Conservation (phyloP, 139 green algal species). For the Picochlorum sp. region DNA sequence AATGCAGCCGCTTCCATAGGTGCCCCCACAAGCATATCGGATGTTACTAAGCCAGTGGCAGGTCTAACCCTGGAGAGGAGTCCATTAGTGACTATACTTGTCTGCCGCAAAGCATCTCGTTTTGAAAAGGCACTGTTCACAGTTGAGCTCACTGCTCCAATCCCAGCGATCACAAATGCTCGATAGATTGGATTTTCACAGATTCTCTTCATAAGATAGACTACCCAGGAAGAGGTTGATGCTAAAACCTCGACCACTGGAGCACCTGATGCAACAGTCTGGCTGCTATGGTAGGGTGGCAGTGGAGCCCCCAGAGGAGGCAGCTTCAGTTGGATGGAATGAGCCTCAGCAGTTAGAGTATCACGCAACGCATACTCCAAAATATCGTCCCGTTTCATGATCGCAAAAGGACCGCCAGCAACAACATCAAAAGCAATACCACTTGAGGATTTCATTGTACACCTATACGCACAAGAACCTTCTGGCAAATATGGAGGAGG, state of each 20-base stretch:
- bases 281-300: constrained; percentile 25
- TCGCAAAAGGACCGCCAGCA: constrained; percentile 46
- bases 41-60: not conserved
- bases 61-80: not conserved
- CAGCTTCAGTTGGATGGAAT: constrained; percentile 70
- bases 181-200: not conserved
- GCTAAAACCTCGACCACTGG: constrained; percentile 57
- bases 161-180: constrained; percentile 52
- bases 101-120: constrained; percentile 40
- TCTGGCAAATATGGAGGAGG: constrained; percentile 55
- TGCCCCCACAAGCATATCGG: not conserved
- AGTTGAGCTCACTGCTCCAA: constrained; percentile 51
- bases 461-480: constrained; percentile 50
- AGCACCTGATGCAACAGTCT: constrained; percentile 42
- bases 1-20: not conserved
- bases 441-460: constrained; percentile 33
- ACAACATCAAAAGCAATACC: constrained; percentile 43
- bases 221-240: constrained; percentile 70
- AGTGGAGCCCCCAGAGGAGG: constrained; percentile 49
- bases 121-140: constrained; percentile 34
- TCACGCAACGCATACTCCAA: constrained; percentile 66
- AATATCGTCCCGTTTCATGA: constrained; percentile 47
- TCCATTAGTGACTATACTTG: constrained; percentile 7
- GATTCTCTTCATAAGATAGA: constrained; percentile 61
- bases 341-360: constrained; percentile 57